phyloP scores from a whole-genome alignment of 441 rosid species.

The Pelargonium myrrhifolium region DNA sequence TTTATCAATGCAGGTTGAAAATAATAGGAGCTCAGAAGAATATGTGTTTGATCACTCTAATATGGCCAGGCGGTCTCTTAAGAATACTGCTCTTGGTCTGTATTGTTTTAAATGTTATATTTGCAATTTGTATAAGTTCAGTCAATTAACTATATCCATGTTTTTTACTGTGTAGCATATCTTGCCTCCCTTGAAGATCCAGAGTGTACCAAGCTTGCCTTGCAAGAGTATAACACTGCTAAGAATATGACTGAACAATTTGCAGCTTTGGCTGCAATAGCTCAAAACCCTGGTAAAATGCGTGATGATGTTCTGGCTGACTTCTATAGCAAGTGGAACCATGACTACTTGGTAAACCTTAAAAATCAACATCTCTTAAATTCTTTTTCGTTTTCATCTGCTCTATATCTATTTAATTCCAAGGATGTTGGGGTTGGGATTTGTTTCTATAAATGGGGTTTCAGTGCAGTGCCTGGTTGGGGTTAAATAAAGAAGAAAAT shows the following conservation, averaged over 20 bases:
- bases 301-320: constrained; percentile 80
- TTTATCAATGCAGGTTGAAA: constrained; percentile 46
- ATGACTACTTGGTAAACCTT: constrained; percentile 61
- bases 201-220: constrained; percentile 38
- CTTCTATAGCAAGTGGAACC: constrained; percentile 84
- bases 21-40: constrained; percentile 61
- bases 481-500: no score
- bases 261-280: constrained; percentile 87
- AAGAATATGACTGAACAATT: constrained; percentile 92
- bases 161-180: constrained; percentile 42
- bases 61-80: constrained; percentile 83
- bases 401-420: background rate
- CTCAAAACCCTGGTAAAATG: constrained; percentile 61
- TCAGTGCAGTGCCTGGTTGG: no score
- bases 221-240: constrained; percentile 67
- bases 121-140: background rate
- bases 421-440: no score
- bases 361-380: constrained; percentile 2
- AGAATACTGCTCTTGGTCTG: constrained; percentile 78
- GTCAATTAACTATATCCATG: constrained; percentile 11
- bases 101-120: constrained; percentile 16
- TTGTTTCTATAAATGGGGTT: no score
- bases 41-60: constrained; percentile 72
- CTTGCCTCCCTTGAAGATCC: constrained; percentile 79
- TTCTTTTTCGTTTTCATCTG: background rate